Evolutionary conservation across 2,329 filamentous ascomycete species (phyloP), one percentile per base, ranked within the genome.

Genomic region (Fonsecaea pugnacius): DNA sequence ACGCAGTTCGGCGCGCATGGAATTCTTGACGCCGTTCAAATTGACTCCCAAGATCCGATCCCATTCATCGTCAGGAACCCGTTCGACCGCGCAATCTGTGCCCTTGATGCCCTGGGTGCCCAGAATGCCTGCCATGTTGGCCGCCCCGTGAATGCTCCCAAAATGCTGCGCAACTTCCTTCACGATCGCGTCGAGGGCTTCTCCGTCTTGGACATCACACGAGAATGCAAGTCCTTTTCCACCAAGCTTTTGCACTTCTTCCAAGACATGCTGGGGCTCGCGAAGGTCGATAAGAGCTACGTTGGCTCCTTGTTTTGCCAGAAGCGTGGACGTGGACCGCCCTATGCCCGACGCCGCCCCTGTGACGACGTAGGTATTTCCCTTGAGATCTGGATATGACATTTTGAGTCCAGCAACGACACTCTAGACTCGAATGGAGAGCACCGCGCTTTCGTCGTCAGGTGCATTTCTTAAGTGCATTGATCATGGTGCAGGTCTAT

Each of bases 11-110:
- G 56, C 56, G 8, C 48, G 57, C 21, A 64, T 54, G n/a, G 43
- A 64, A 18, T 64, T 53, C 35, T 60, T 60, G n/a, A 64, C 57
- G 16, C 62, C 62, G 30, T 36, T 59, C 32, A 60, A 32, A 43
- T 64, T 64, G 48, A 60, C 46, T 24, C 16, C 35, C 18, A 64
- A 27, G 14, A 64, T 64, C n/a, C 33, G 21, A 30, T 55, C 38
- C 62, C 62, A 64, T 27, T 51, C 40, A 50, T 14, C 57, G 10
- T 50, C 38, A 4, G 38, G 21, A 14, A 50, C 18, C 8, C 18
- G 21, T 16, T 59, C 57, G 4, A 59, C 21, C 8, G 38, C 9
- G 24, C 48, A 10, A 30, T n/a, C 21, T 51, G 3, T 21, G 2
- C 48, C 48, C 48, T 51, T 51, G 48, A 30, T 51, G 4, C 48